phyloP scores from a whole-genome alignment of 352 stramenopile genomes.

The Peronospora destructor region DNA sequence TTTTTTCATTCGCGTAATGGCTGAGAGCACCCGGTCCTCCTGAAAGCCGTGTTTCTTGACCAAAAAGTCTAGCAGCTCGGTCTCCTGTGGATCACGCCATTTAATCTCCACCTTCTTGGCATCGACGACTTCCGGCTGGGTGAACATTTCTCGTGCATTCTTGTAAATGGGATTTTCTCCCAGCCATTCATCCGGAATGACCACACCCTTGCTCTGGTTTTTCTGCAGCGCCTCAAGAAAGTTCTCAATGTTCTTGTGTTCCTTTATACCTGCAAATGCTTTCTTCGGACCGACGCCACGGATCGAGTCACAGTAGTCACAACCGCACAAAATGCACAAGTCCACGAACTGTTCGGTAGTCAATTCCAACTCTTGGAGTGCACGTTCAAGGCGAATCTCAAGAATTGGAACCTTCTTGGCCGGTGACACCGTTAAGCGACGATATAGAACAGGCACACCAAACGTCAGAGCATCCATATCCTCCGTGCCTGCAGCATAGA shows the following conservation, averaged over 20 bases:
- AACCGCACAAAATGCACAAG: slow-evolving; percentile 97
- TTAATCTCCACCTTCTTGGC: slow-evolving; percentile 85
- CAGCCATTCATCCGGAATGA: slow-evolving; percentile 81
- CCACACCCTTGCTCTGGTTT: slow-evolving; percentile 73
- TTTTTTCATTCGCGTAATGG: slow-evolving; percentile 95
- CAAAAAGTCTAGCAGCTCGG: slow-evolving; percentile 89
- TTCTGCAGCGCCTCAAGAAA: slow-evolving; percentile 89
- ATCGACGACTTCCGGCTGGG: slow-evolving; percentile 63
- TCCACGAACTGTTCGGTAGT: slow-evolving; percentile 96
- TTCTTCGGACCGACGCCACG: slow-evolving; percentile 97
- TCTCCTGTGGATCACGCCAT: slow-evolving; percentile 89
- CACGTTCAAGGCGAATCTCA: slow-evolving; percentile 87
- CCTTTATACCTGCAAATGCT: slow-evolving; percentile 93
- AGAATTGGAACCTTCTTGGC: slow-evolving; percentile 88
- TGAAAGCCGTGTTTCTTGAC: slow-evolving; percentile 97
- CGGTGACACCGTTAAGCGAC: slow-evolving; percentile 84
- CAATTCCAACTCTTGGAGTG: slow-evolving; percentile 90
- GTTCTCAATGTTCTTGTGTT: slow-evolving; percentile 93
- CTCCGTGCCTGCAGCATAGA: slow-evolving; percentile 95
- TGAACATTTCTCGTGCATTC: slow-evolving; percentile 90
- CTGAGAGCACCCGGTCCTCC: slow-evolving; percentile 85
- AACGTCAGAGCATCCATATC: slow-evolving; percentile 99
- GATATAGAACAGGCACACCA: slow-evolving; percentile 91
- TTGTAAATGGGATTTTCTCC: slow-evolving; percentile 89
- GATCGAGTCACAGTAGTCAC: slow-evolving; percentile 98